These are phyloP conservation scores for Scheffersomyces illinoinensis DNA, from an alignment of 1,139 yeast species.

Conservation along the genomic window DNA sequence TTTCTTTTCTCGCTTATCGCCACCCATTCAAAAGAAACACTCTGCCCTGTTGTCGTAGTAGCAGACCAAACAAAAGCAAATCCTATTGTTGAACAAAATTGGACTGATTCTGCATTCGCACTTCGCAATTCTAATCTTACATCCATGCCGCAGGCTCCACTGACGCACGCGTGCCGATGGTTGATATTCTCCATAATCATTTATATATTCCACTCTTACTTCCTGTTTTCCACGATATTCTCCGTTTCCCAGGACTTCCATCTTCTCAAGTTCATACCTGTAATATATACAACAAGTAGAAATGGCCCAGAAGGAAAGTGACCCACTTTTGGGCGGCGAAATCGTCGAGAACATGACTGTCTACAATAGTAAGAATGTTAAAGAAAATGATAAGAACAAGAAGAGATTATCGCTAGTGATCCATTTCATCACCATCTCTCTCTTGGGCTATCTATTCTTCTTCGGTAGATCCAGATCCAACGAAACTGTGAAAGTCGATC, in stretches of 20 bases:
- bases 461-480: constrained; percentile 4
- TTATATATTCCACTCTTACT: too few species aligned
- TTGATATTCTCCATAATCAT: background rate
- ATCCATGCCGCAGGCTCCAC: background rate
- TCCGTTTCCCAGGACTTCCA: background rate
- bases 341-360: constrained; percentile 1
- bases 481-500: constrained; percentile 7
- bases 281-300: background rate
- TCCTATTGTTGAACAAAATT: background rate
- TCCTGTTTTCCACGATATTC: background rate
- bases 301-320: constrained; percentile 6
- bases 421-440: constrained; percentile 8
- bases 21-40: background rate
- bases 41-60: background rate
- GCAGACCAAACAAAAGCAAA: background rate
- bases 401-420: constrained; percentile 4
- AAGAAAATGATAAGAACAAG: constrained; percentile 1
- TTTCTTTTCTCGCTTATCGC: background rate
- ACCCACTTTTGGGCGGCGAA: constrained; percentile 17
- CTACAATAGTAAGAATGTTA: constrained; percentile 11
- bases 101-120: background rate
- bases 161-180: background rate
- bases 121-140: background rate
- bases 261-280: background rate
- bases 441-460: constrained; percentile 9